These are phyloP conservation scores for Coniochaeta sp. DNA, from an alignment of 2,329 filamentous ascomycete species.

Conservation along the genomic window DNA sequence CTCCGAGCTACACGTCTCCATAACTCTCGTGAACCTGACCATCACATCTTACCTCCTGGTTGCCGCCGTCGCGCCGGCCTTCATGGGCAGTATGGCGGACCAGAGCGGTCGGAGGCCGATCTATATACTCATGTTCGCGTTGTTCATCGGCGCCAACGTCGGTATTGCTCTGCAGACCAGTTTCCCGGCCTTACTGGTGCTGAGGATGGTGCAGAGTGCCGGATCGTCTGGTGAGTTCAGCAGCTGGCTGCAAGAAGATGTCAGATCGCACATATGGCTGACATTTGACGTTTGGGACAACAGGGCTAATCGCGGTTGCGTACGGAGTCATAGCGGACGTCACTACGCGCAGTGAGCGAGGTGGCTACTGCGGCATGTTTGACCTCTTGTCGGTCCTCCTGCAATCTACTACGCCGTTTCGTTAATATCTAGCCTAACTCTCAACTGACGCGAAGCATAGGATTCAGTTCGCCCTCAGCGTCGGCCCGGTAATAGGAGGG, in stretches of 20 bases:
- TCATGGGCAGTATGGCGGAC: slow-evolving; percentile 1
- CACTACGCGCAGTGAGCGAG: not conserved
- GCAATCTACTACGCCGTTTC: not conserved
- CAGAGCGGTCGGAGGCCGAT: not conserved
- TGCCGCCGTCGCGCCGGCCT: not conserved
- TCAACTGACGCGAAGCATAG: not conserved
- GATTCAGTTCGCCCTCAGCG: not conserved
- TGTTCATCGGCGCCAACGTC: not conserved
- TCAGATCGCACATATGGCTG: too few relatives aligned
- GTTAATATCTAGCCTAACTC: not conserved
- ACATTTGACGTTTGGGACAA: too few relatives aligned
- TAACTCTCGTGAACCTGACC: slow-evolving; percentile 37
- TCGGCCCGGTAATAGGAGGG: not conserved
- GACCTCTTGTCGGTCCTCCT: not conserved
- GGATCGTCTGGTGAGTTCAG: not conserved
- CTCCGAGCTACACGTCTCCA: slow-evolving; percentile 28
- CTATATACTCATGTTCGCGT: not conserved
- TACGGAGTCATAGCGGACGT: not conserved
- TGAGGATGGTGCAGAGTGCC: slow-evolving; percentile 1
- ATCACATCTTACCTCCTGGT: slow-evolving; percentile 29
- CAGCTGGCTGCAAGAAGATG: too few relatives aligned
- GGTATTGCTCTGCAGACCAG: not conserved
- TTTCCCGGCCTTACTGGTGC: not conserved
- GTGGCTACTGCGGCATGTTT: not conserved
- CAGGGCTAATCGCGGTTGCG: not conserved